Percentiles rank a stretch among this genome's conserved stretches.
phyloP scores from a whole-genome alignment of 306 rosid species.

The Cicer judaicum region DNA sequence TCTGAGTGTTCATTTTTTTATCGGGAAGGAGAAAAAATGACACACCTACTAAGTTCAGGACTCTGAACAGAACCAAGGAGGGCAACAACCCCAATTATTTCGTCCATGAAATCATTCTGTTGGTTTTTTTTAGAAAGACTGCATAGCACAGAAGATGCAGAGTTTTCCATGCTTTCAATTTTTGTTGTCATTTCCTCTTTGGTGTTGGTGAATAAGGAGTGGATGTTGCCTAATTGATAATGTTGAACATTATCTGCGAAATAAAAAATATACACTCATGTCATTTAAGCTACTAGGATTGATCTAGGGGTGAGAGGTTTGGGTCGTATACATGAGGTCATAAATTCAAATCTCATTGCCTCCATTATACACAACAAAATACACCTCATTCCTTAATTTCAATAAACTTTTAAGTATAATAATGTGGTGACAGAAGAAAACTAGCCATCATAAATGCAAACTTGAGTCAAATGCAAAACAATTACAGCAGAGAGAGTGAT shows the following conservation, averaged over 20 bases:
- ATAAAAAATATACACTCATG: constrained; percentile 7
- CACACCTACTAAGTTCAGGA: constrained; percentile 63
- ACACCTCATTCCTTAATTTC: background rate
- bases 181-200: constrained; percentile 48
- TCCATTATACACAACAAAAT: background rate
- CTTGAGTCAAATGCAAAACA: background rate
- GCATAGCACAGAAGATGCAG: constrained; percentile 54
- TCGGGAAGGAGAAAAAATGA: background rate
- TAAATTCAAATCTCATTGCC: background rate
- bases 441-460: constrained; percentile 4
- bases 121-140: constrained; percentile 29
- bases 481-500: background rate
- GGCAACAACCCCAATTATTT: constrained; percentile 64
- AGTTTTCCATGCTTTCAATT: constrained; percentile 48
- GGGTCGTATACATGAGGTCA: background rate
- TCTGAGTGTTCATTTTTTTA: background rate
- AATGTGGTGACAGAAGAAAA: background rate
- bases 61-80: constrained; percentile 61
- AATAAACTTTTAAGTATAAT: background rate
- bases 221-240: constrained; percentile 6
- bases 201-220: constrained; percentile 38
- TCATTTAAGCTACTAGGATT: background rate
- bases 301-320: background rate
- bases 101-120: constrained; percentile 44
- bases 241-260: constrained; percentile 43